Conservation (phyloP, 768 basidiomycete genomes). For the Lactifluus volemus region DNA sequence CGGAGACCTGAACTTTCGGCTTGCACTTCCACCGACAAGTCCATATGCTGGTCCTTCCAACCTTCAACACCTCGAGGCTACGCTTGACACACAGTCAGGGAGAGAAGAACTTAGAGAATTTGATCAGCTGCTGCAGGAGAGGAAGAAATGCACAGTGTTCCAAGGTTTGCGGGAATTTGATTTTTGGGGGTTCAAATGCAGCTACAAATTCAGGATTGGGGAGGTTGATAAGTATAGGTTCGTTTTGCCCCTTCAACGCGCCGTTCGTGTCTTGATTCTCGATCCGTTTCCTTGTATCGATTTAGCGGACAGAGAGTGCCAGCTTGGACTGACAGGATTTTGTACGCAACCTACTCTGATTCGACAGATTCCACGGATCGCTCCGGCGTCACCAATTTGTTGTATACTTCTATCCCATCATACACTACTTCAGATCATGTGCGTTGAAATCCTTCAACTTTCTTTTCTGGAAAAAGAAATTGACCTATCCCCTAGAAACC, state of each 20-base stretch:
- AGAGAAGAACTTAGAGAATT: conserved; percentile 58
- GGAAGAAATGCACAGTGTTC: conserved; percentile 54
- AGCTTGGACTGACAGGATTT: conserved; percentile 88
- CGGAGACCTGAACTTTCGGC: conserved; percentile 89
- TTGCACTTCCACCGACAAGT: conserved; percentile 53
- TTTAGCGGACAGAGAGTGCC: conserved; percentile 62
- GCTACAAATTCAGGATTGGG: conserved; percentile 80
- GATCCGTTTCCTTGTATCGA: not conserved
- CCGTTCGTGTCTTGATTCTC: conserved; percentile 3
- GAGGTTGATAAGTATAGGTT: conserved; percentile 78
- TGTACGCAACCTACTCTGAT: conserved; percentile 74
- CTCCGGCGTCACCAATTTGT: conserved; percentile 51
- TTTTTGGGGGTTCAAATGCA: conserved; percentile 81
- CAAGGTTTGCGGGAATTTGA: conserved; percentile 76
- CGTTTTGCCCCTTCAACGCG: conserved; percentile 19
- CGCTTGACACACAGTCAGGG: conserved; percentile 30
- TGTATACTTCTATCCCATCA: conserved; percentile 75
- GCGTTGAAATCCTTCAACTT: conserved; percentile 23
- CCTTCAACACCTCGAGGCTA: conserved; percentile 31
- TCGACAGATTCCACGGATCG: conserved; percentile 40
- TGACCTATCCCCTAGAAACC: conserved; percentile 57
- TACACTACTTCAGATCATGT: conserved; percentile 91
- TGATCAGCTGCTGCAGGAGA: conserved; percentile 63
- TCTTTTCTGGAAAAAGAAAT: not conserved
- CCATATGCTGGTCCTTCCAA: conserved; percentile 32